Conservation (phyloP, 1,139 yeast species). For the Yamadazyma dendronema region DNA sequence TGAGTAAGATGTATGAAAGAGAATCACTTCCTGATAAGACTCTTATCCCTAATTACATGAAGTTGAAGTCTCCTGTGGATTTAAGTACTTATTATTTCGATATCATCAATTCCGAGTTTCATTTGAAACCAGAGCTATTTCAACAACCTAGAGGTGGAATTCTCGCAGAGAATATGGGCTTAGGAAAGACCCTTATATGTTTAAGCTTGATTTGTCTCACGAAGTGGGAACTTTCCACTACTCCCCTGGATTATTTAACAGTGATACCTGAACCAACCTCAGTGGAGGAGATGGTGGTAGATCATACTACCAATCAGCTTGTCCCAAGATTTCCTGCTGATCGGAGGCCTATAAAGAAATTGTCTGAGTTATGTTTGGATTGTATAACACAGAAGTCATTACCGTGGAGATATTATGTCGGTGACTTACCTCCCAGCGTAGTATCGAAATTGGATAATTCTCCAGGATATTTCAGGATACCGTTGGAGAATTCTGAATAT, state of each 20-base stretch:
- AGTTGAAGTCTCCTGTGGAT: conserved; percentile 22
- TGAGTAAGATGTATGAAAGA: conserved; percentile 55
- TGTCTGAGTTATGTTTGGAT: conserved; percentile 43
- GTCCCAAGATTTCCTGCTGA: conserved; percentile 3
- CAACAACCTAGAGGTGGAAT: conserved; percentile 63
- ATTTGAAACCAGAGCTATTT: conserved; percentile 36
- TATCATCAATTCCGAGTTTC: conserved; percentile 24
- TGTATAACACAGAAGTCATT: conserved; percentile 46
- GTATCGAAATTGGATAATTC: conserved; percentile 26
- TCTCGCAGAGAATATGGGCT: conserved; percentile 75
- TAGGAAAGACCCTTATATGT: conserved; percentile 70
- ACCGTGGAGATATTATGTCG: conserved; percentile 53
- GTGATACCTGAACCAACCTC: conserved; percentile 16
- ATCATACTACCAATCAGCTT: conserved; percentile 1
- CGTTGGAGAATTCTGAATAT: conserved; percentile 21
- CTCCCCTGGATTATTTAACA: conserved; percentile 35
- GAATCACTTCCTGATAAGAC: conserved; percentile 38
- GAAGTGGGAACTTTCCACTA: conserved; percentile 46
- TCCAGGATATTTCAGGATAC: conserved; percentile 47
- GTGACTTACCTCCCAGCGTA: conserved; percentile 46
- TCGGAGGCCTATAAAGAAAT: conserved; percentile 9
- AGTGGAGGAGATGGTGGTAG: conserved; percentile 9
- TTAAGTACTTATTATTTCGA: conserved; percentile 32
- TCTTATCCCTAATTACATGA: conserved; percentile 45
- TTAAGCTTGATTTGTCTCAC: conserved; percentile 59